Evolutionary conservation across 805 yeast genomes (phyloP).

Genomic region (Sugiyamaella chiloensis): DNA sequence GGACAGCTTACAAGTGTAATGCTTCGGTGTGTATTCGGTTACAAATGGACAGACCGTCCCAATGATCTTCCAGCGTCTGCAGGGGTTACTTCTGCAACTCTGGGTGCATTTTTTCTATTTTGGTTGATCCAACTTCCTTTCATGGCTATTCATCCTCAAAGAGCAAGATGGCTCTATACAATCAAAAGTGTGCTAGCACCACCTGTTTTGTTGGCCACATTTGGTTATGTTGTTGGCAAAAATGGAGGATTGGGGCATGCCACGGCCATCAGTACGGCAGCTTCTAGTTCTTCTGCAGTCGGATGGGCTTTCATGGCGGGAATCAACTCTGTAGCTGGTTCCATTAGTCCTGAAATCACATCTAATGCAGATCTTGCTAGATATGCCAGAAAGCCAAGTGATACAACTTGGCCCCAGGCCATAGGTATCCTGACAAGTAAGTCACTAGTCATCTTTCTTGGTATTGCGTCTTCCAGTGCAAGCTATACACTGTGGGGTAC

Average conservation of each 20-base stretch:
- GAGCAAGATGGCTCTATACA: constrained; percentile 1
- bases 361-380: constrained; percentile 18
- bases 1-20: constrained; percentile 2
- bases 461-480: constrained; percentile 32
- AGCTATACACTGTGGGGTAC: constrained; percentile 31
- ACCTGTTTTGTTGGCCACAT: background rate
- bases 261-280: background rate
- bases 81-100: constrained; percentile 1
- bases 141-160: background rate
- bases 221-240: constrained; percentile 1
- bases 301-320: constrained; percentile 17
- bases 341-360: constrained; percentile 16
- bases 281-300: background rate
- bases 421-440: constrained; percentile 16
- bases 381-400: constrained; percentile 13
- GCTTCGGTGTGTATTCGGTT: background rate
- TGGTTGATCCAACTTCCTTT: constrained; percentile 3
- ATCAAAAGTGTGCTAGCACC: constrained; percentile 2
- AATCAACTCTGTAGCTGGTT: constrained; percentile 21
- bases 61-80: constrained; percentile 1
- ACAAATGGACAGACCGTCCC: background rate
- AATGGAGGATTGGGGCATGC: constrained; percentile 3
- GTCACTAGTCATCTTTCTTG: constrained; percentile 31
- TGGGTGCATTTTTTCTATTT: constrained; percentile 1
- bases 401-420: constrained; percentile 13